These are phyloP conservation scores for Auriscalpium vulgare DNA, from an alignment of 768 basidiomycete genomes.

Conservation along the genomic window DNA sequence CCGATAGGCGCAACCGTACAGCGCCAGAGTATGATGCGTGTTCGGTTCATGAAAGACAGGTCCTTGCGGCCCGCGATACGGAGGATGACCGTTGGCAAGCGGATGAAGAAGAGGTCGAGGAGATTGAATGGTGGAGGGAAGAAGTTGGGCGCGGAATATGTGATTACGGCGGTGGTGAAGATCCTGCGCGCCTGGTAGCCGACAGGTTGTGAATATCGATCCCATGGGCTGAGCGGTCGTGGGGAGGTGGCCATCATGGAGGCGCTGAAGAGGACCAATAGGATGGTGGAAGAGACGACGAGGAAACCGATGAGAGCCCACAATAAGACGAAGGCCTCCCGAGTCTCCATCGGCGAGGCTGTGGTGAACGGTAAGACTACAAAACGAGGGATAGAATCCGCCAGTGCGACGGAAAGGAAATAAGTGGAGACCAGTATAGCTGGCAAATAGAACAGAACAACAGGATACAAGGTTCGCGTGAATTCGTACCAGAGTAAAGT, in stretches of 20 bases:
- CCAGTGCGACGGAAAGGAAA: constrained; percentile 41
- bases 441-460: constrained; percentile 41
- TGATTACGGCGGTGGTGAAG: constrained; percentile 29
- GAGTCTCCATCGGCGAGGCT: constrained; percentile 39
- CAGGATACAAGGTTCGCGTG: constrained; percentile 30
- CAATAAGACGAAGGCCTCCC: constrained; percentile 35
- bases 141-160: constrained; percentile 27
- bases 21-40: constrained; percentile 35
- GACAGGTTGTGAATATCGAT: constrained; percentile 35
- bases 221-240: constrained; percentile 29
- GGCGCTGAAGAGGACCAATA: constrained; percentile 25
- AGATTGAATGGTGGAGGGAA: constrained; percentile 51
- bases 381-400: constrained; percentile 21
- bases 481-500: constrained; percentile 33
- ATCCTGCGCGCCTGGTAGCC: constrained; percentile 37
- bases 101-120: constrained; percentile 20
- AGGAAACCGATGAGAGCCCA: constrained; percentile 27
- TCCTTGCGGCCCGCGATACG: constrained; percentile 16
- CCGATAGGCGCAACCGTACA: constrained; percentile 32
- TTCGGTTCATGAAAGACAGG: constrained; percentile 1
- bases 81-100: constrained; percentile 10
- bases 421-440: constrained; percentile 33
- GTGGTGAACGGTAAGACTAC: constrained; percentile 9
- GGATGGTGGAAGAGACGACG: constrained; percentile 26
- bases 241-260: constrained; percentile 10